Evolutionary conservation across 345 rosid genomes (phyloP), one percentile per base, ranked within the genome.

Genomic region (Linum usitatissimum): DNA sequence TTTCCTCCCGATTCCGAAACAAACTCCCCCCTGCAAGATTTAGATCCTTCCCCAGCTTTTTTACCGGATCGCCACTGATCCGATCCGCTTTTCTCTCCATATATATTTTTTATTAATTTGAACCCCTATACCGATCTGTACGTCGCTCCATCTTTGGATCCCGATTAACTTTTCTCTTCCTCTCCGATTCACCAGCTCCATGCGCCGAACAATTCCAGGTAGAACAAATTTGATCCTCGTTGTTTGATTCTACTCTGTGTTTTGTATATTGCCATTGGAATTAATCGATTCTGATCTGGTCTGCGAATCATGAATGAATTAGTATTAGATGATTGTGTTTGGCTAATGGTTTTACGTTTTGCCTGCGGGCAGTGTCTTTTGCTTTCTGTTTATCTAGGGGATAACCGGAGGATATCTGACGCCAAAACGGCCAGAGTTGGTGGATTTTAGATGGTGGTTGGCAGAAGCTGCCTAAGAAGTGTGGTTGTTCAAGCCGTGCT

Each of bases 401-500:
- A 23, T 45, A 15, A 45, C 15, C 51, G 51, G 51, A 45, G 12
- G 57, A 55, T 18, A 73, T 72, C 80, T 70, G 62, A 67, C 62
- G 36, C 61, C 70, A 71, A 20, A 40, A 45, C 56, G 78, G 68
- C 64, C 61, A 54, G 73, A 58, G 55, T 51, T 65, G 65, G 58
- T 17, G 13, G 54, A 65, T 66, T 45, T 78, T 91, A 84, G 86
- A 90, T 90, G 99, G 70, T 90, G 97, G 70, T 90, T 82, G 86
- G 87, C 92, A 75, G 45, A 77, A 79, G 75, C 63, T 82, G 68
- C 80, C n/a, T 79, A 68, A 78, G 80, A 82, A 75, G 77, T 74
- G 76, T 74, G 57, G 78, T 93, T 80, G 78, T 78, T 66, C 88
- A 79, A 67, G 85, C 81, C 68, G 87, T 90, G 63, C 36, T 78